Conservation (phyloP, 208 protist species). For the Leishmania tropica region DNA sequence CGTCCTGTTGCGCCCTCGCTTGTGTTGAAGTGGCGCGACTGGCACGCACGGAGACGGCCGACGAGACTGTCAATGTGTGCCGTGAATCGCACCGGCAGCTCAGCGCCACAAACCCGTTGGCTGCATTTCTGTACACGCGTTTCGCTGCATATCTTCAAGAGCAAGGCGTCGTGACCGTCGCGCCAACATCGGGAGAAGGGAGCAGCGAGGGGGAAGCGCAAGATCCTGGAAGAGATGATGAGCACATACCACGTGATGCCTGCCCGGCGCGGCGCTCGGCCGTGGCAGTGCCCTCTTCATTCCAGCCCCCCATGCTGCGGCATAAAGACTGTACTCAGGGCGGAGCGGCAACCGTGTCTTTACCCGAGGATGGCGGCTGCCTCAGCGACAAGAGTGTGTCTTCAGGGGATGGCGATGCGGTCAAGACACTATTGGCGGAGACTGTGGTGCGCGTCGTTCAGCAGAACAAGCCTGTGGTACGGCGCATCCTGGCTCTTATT, state of each 20-base stretch:
- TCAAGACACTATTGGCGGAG: not conserved
- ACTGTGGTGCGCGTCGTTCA: constrained; percentile 31
- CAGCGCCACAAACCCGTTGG: not conserved
- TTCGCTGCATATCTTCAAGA: not conserved
- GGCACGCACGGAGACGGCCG: not conserved
- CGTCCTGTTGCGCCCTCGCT: constrained; percentile 15
- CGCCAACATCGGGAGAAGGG: not conserved
- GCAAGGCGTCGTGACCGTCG: not conserved
- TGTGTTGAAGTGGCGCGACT: not conserved
- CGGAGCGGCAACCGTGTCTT: not conserved
- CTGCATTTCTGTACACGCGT: constrained; percentile 3
- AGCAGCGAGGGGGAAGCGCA: not conserved
- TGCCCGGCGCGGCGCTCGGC: not conserved
- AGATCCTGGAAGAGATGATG: not conserved
- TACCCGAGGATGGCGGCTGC: not conserved
- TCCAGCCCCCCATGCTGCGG: not conserved
- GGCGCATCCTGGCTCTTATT: constrained; percentile 26
- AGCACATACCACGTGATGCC: not conserved
- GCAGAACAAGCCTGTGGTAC: constrained; percentile 32
- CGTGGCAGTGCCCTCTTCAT: not conserved
- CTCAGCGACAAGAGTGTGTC: not conserved
- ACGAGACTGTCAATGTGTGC: not conserved
- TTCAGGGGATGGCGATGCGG: not conserved
- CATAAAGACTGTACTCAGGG: not conserved
- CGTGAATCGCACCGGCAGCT: not conserved